Conservation (phyloP, 192 early-diverging fungal genomes). For the Haplosporangium gracile region DNA sequence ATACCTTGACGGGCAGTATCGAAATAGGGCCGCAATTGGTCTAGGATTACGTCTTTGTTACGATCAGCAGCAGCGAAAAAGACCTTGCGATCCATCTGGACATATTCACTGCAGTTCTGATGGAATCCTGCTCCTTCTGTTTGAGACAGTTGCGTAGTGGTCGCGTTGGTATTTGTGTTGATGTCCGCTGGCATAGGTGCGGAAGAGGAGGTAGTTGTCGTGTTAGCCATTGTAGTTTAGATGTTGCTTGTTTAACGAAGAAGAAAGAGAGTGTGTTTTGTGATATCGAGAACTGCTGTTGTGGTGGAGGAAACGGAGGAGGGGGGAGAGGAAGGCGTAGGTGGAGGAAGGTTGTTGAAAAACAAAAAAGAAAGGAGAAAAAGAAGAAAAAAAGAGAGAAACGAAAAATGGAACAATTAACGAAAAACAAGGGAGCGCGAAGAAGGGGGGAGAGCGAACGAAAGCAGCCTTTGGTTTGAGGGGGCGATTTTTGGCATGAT, state of each 20-base stretch:
- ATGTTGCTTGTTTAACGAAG: too few species aligned
- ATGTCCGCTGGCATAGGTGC: background rate
- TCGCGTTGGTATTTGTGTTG: background rate
- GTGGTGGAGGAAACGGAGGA: background rate
- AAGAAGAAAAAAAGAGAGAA: background rate
- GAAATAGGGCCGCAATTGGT: slow-evolving; percentile 29
- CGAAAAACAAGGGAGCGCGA: background rate
- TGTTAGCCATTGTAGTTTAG: background rate
- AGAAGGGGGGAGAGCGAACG: background rate
- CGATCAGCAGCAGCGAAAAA: slow-evolving; percentile 50
- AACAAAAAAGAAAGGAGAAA: background rate
- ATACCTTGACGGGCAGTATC: slow-evolving; percentile 26
- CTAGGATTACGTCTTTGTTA: slow-evolving; percentile 44
- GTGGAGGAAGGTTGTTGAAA: background rate
- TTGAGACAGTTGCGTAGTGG: background rate
- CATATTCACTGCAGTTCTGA: slow-evolving; percentile 52
- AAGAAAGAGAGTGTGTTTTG: too few species aligned
- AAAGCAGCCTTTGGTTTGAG: background rate
- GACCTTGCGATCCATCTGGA: slow-evolving; percentile 48
- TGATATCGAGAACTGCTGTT: too few species aligned
- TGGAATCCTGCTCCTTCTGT: background rate
- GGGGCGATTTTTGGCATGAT: background rate
- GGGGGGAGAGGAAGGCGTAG: background rate
- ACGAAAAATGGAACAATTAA: background rate
- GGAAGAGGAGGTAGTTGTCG: background rate